Base-by-base conservation (phyloP, 306 rosid genomes). In the Geum urbanum region DNA sequence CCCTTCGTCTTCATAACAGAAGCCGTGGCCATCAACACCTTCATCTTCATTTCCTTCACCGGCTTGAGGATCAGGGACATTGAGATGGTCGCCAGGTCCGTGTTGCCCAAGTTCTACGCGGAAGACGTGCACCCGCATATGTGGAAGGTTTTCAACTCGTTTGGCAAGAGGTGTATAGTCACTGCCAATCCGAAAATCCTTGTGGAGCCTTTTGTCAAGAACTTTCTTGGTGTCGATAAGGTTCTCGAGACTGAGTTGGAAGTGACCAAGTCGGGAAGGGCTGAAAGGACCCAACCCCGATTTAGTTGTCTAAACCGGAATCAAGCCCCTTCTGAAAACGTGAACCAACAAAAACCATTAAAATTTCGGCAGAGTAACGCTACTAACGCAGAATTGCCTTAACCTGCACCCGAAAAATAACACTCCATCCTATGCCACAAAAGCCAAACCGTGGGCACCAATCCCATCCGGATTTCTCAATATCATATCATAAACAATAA, bases 141-240 rank as follows among this genome's bases (percentile, higher is more conserved):
- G 0, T 90, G 98, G 98, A 82, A 70, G 14, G 95, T 94, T 50
- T 90, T 94, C 77, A 90, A 84, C 48, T 84, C 97, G 3, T 94
- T 94, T 6, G 97, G 98, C 2, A 88, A 77, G 71, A 76, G 96
- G 10, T 84, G 82, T 70, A 64, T 94, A 45, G 66, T 94, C 1
- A 94, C 98, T 2, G 96, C 98, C 0, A 88, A 78, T 46, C 98
- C 98, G 0, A 81, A 95, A 73, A 57, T 94, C 53, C 82, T 94
- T 94, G 96, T 90, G 69, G 98, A 94, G 66, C 95, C 89, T 0
- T 94, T 94, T 65, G 97, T 69, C 0, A 88, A 83, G 79, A 76
- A 46, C 3, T 82, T 87, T 7, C 56, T 94, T 5, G 98, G 97
- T 0, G 95, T 84, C 8, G 98, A 94, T 77, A 80, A 72, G 79